Evolutionary conservation across 1,139 yeast species (phyloP), one percentile per base, ranked within the genome.

Genomic region (Yamadazyma atlantica): DNA sequence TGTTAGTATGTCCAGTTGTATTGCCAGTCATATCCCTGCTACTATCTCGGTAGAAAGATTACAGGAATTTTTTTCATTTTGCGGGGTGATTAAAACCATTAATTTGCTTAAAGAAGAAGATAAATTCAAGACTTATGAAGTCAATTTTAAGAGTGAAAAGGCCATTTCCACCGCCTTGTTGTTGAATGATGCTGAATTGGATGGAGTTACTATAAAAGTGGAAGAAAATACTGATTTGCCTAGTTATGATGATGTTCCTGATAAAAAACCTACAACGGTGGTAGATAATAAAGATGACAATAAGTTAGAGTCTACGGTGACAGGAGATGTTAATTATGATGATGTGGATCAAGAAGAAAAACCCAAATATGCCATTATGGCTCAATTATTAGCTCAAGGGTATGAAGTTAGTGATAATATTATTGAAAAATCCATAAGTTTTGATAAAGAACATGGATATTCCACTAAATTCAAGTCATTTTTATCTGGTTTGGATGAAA

Each of bases 141-240:
- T 85, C 29, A 65, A 57, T 33, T 85, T 85, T 57, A 78, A 69
- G 38, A 73, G 72, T 44, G 65, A 75, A 9, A 74, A 77, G 45
- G 95, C 94, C 2, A 74, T 82, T 38, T 70, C 78, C 32, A 85
- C 92, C n/a, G 94, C 95, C 0, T 57, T 83, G 21, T 66, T 85
- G 41, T 66, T 85, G 41, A 78, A 82, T 47, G 90, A 85, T 36
- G 89, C 92, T 4, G 88, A 82, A 56, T 71, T 85, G 37, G 85
- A 78, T 35, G 83, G 84, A 9, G 58, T 62, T 38, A 64, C 72
- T 22, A 78, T 83, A 34, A 55, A 58, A 32, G 83, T 83, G 27
- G 66, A 64, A 33, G 72, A 71, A 46, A 39, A 40, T 22, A 23
- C 26, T 11, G 37, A 19, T 11, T 34, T 41, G 8, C 50, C 50